Conservation (phyloP, 805 yeast genomes). For the Scheffersomyces lignosus region DNA sequence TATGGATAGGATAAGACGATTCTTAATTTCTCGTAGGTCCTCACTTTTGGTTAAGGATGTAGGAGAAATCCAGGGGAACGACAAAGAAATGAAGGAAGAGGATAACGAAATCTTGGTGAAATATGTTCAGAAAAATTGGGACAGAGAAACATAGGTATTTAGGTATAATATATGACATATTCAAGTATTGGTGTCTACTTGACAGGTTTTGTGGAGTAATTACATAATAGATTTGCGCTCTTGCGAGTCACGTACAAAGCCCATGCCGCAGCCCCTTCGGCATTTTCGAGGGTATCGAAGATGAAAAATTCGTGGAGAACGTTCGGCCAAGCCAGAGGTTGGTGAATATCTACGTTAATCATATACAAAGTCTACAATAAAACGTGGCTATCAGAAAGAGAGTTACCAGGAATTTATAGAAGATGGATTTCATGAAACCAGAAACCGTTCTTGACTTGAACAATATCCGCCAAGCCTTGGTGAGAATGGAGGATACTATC, state of each 20-base stretch:
- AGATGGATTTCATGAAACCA: constrained; percentile 86
- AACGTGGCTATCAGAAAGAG: too few relatives aligned
- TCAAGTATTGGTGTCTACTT: too few relatives aligned
- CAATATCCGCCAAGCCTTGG: constrained; percentile 81
- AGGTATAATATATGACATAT: neutral
- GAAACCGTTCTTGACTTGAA: constrained; percentile 75
- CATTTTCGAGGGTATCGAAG: too few relatives aligned
- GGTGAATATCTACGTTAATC: too few relatives aligned
- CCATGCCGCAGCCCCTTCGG: too few relatives aligned
- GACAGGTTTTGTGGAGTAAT: too few relatives aligned
- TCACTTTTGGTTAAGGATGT: constrained; percentile 20
- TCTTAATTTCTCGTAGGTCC: constrained; percentile 33
- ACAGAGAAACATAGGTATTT: neutral
- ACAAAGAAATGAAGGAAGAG: constrained; percentile 17
- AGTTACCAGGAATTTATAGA: too few relatives aligned
- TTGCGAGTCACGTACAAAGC: too few relatives aligned
- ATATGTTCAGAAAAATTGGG: constrained; percentile 29
- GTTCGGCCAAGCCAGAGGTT: too few relatives aligned
- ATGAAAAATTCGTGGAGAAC: too few relatives aligned
- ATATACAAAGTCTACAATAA: too few relatives aligned
- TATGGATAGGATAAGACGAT: constrained; percentile 33
- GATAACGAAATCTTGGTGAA: constrained; percentile 31
- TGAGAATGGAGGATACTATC: constrained; percentile 95
- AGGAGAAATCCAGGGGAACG: constrained; percentile 6
- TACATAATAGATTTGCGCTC: too few relatives aligned